Conservation (phyloP, 345 rosid genomes). For the Eucalyptus microcorys region DNA sequence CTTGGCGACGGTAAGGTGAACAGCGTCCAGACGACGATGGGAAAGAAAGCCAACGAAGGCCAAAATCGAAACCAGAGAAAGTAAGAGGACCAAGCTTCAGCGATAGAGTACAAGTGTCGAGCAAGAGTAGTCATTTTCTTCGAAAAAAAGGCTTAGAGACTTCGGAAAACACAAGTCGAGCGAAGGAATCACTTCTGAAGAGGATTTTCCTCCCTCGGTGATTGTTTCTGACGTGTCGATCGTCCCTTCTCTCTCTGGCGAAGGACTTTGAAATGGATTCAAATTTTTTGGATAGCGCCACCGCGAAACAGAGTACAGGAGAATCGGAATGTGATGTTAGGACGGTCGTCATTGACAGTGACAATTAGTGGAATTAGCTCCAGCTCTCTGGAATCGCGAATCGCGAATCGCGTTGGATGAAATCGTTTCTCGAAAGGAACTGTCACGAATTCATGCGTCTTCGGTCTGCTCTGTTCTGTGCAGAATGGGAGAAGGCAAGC, state of each 20-base stretch:
- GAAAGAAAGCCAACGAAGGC: not conserved
- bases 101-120: not conserved
- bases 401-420: not conserved
- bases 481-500: not conserved
- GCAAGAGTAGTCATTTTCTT: not conserved
- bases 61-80: not conserved
- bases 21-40: not conserved
- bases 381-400: not conserved
- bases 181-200: not conserved
- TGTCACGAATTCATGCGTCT: not conserved
- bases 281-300: not conserved
- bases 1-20: not conserved
- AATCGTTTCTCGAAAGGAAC: not conserved
- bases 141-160: not conserved
- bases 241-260: not conserved
- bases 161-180: not conserved
- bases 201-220: too few species aligned
- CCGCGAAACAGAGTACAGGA: not conserved
- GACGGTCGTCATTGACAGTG: not conserved
- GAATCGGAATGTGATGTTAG: not conserved
- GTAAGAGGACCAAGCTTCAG: not conserved
- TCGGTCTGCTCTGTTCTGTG: not conserved
- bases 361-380: not conserved
- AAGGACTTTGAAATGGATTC: not conserved
- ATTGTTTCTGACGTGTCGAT: too few species aligned